A percentile compares a stretch with the other conserved stretches of the same genome.
phyloP scores from a whole-genome alignment of 805 yeast genomes.

The Wickerhamiella slavikovae region DNA sequence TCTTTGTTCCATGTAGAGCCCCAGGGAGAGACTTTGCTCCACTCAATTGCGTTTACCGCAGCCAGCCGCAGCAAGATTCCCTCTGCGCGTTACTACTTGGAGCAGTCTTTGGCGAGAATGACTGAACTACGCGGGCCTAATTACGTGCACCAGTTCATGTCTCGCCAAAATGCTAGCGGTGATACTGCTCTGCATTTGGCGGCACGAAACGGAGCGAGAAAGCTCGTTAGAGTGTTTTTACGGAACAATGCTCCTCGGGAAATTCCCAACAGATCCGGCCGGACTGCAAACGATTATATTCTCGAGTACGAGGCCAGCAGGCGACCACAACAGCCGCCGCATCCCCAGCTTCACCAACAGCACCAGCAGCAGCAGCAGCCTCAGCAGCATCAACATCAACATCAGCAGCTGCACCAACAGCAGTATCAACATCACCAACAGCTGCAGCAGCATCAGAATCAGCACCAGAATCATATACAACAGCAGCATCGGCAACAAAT shows the following conservation, averaged over 20 bases:
- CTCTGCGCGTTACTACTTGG: constrained; percentile 68
- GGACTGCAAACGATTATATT: constrained; percentile 21
- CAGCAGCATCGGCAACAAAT: too few species aligned
- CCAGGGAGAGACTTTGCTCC: constrained; percentile 55
- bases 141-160: constrained; percentile 26
- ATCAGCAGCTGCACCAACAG: too few species aligned
- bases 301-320: constrained; percentile 14
- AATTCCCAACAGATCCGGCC: constrained; percentile 22
- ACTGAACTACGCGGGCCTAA: constrained; percentile 43
- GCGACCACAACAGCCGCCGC: constrained; percentile 4
- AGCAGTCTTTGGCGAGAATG: constrained; percentile 50
- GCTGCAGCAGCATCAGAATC: too few species aligned
- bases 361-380: constrained; percentile 7
- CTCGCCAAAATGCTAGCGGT: constrained; percentile 65
- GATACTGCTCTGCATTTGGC: constrained; percentile 76
- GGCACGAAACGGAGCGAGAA: constrained; percentile 30
- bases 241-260: constrained; percentile 28
- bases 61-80: constrained; percentile 47
- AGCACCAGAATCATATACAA: too few species aligned
- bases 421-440: too few species aligned
- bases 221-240: constrained; percentile 24
- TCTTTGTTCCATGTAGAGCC: constrained; percentile 65
- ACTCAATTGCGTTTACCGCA: constrained; percentile 60
- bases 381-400: constrained; percentile 4
- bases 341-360: too few species aligned